phyloP scores from a whole-genome alignment of 106 monocot genomes.

The Cymbidium sinense region DNA sequence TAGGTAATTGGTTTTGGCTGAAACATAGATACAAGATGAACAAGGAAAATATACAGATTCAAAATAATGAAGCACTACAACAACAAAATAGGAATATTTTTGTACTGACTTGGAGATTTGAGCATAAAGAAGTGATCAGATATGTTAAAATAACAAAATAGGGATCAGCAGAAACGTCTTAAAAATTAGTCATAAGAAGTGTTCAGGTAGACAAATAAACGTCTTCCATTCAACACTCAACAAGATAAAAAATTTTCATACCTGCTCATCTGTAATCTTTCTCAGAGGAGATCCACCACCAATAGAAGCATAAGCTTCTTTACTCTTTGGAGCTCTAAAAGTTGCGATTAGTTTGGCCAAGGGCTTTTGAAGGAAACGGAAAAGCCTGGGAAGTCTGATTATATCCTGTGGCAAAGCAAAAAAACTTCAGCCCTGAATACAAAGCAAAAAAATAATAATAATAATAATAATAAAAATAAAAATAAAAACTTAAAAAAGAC shows the following conservation, averaged over 20 bases:
- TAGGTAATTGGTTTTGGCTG: neutral
- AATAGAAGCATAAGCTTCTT: slow-evolving; percentile 97
- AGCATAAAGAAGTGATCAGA: neutral
- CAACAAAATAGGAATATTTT: neutral
- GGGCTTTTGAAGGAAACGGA: slow-evolving; percentile 87
- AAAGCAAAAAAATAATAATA: too few relatives aligned
- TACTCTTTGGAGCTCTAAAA: slow-evolving; percentile 92
- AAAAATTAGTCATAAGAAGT: neutral
- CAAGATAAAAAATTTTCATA: slow-evolving; percentile 1
- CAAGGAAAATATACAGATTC: neutral
- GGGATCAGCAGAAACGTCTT: neutral
- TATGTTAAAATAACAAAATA: neutral
- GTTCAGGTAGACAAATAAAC: neutral
- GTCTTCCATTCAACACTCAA: neutral
- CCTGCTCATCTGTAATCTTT: slow-evolving; percentile 88
- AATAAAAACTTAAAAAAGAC: neutral
- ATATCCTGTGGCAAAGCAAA: slow-evolving; percentile 55
- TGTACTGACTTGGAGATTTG: neutral
- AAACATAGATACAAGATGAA: neutral
- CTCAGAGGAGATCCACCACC: slow-evolving; percentile 93
- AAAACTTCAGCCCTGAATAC: neutral
- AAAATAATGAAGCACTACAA: neutral
- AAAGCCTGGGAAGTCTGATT: slow-evolving; percentile 81
- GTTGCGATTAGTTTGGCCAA: slow-evolving; percentile 82
- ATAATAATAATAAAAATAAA: too few relatives aligned